Conservation (phyloP, 1,284 basidiomycete genomes). For the Mycena sp. region DNA sequence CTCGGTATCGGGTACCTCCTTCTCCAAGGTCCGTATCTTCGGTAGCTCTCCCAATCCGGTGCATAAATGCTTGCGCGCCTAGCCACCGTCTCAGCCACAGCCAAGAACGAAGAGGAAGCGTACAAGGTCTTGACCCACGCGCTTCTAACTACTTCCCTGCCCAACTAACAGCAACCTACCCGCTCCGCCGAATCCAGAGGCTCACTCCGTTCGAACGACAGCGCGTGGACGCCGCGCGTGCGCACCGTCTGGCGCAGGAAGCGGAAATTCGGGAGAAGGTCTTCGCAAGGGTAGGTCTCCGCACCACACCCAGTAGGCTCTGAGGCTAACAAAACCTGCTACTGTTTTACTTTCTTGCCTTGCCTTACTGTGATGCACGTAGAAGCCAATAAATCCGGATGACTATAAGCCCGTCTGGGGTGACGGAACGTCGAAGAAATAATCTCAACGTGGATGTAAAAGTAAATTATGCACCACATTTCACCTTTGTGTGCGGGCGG, state of each 20-base stretch:
- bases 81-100: conserved; percentile 77
- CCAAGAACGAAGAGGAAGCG: conserved; percentile 66
- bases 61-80: conserved; percentile 13
- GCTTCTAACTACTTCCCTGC: conserved; percentile 3
- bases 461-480: neutral
- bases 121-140: conserved; percentile 57
- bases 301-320: neutral
- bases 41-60: conserved; percentile 16
- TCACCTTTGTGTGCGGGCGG: conserved; percentile 8
- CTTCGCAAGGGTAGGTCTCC: conserved; percentile 28
- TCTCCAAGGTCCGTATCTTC: conserved; percentile 35
- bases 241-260: conserved; percentile 33
- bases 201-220: conserved; percentile 30
- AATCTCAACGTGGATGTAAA: conserved; percentile 13
- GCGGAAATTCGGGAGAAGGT: conserved; percentile 35
- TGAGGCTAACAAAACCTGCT: conserved; percentile 16
- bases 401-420: conserved; percentile 65
- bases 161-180: neutral
- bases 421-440: conserved; percentile 31
- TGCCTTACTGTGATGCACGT: conserved; percentile 1
- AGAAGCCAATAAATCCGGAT: conserved; percentile 53
- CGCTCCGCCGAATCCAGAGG: conserved; percentile 13
- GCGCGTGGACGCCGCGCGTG: conserved; percentile 35
- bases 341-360: neutral
- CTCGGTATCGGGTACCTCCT: conserved; percentile 36